Base-by-base conservation (phyloP, 352 stramenopile species). In the Phytophthora idaei region DNA sequence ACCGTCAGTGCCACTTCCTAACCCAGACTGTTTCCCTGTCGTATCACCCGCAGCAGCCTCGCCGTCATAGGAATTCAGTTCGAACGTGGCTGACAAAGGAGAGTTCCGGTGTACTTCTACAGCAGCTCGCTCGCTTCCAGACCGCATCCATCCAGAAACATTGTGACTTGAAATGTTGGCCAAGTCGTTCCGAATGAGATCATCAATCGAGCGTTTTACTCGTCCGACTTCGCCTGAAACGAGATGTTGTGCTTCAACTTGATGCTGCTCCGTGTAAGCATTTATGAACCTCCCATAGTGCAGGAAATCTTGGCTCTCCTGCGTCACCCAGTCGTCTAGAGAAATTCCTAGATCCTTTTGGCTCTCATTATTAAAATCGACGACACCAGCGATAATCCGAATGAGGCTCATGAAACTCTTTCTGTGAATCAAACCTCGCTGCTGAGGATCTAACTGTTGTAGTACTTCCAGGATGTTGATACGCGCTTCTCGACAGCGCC, bases 381-480 rank as follows among this genome's bases (percentile, higher is more conserved):
- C 44, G 57, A 61, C 10, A 12, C 69, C 62, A 42, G 63, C 51
- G 49, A 83, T 53, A 37, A 81, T 60, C 8, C 54, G 69, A 46
- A 78, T n/a, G 15, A 83, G 29, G 5, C 49, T 69, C 5, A 60
- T 27, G 9, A 76, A 61, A 57, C 69, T 78, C 31, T 69, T 51
- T 15, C 51, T 54, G 17, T 69, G 67, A 32, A 83, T 21, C 28
- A 78, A 60, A 11, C 73, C 70, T 51, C 49, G 31, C n/a, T 64
- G 39, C 25, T 69, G 71, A 53, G 62, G 53, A 14, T 78, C 76
- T 37, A 83, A 54, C 46, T 67, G 56, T 31, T 47, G 10, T 6
- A 81, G 39, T 10, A 67, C 66, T 36, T 64, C 58, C 10, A 46
- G 21, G 48, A 83, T 53, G 15, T 83, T 57, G 45, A 79, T 64